Evolutionary conservation across 129 eudicot species (phyloP).

Genomic region (Deinandra increscens): DNA sequence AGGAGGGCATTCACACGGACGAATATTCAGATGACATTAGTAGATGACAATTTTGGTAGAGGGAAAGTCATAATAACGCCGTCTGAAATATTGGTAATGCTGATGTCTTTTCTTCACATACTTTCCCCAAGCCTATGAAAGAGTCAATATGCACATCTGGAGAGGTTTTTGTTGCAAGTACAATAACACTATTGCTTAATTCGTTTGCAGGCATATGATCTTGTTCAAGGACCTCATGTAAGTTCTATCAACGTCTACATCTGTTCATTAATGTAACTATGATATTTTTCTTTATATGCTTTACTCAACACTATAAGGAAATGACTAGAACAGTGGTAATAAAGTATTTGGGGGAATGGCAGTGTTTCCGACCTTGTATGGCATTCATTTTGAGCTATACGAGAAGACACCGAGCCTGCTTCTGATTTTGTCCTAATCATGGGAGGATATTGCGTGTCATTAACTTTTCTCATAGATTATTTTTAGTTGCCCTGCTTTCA

Average conservation of each 20-base stretch:
- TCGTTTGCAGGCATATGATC: slow-evolving; percentile 81
- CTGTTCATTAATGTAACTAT: slow-evolving; percentile 11
- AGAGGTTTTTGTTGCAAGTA: slow-evolving; percentile 16
- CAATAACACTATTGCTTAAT: slow-evolving; percentile 24
- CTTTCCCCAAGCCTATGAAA: not conserved
- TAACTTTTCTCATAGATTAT: not conserved
- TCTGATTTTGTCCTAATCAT: not conserved
- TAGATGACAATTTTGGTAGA: slow-evolving; percentile 50
- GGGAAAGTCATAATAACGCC: slow-evolving; percentile 43
- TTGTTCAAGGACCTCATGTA: slow-evolving; percentile 91
- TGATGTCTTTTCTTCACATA: slow-evolving; percentile 4
- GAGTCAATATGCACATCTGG: not conserved
- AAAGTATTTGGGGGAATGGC: not conserved
- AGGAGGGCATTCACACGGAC: slow-evolving; percentile 33
- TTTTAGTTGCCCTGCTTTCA: too few relatives aligned
- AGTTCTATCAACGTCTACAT: slow-evolving; percentile 38
- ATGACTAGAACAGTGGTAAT: not conserved
- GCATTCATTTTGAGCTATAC: not conserved
- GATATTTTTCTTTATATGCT: not conserved
- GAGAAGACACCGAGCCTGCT: not conserved
- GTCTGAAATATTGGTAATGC: slow-evolving; percentile 72
- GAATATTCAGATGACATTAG: slow-evolving; percentile 49
- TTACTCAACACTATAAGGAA: not conserved
- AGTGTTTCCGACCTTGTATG: not conserved
- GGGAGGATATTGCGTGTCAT: not conserved